Percentiles rank a stretch among this genome's conserved stretches.
phyloP scores from a whole-genome alignment of 345 rosid genomes.

The Gossypium rotundifolium region DNA sequence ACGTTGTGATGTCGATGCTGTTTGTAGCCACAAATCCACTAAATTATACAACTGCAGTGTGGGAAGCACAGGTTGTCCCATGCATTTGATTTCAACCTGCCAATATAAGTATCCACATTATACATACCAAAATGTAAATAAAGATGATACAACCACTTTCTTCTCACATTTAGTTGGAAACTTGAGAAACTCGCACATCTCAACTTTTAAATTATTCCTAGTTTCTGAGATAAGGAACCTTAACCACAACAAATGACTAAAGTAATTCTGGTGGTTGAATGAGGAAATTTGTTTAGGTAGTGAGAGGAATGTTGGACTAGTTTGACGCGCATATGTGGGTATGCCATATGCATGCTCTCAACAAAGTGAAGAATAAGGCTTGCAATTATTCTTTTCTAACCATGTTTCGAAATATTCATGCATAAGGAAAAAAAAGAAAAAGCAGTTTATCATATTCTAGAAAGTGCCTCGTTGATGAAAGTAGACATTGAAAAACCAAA shows the following conservation, averaged over 20 bases:
- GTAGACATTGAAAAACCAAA: neutral
- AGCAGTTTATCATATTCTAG: neutral
- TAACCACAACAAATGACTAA: neutral
- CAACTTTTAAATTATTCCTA: neutral
- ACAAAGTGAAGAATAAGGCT: neutral
- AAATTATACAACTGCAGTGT: constrained; percentile 45
- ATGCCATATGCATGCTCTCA: neutral
- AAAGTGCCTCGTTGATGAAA: neutral
- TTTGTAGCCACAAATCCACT: constrained; percentile 64
- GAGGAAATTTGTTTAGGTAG: neutral
- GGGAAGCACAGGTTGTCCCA: constrained; percentile 24
- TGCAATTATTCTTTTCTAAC: neutral
- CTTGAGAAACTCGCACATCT: neutral
- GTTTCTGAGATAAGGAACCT: neutral
- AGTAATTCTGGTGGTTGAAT: neutral
- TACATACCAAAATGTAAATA: neutral
- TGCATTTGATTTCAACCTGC: constrained; percentile 10
- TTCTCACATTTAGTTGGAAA: neutral
- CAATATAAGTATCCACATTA: neutral
- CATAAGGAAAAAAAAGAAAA: neutral
- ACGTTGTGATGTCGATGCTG: constrained; percentile 41
- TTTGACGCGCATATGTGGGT: neutral
- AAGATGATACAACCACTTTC: neutral
- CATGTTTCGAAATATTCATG: neutral
- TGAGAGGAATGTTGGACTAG: neutral